Percentiles rank a stretch among this genome's conserved stretches.
phyloP scores from a whole-genome alignment of 2,329 filamentous ascomycete genomes.

The Ceratocystiopsis brevicomis region DNA sequence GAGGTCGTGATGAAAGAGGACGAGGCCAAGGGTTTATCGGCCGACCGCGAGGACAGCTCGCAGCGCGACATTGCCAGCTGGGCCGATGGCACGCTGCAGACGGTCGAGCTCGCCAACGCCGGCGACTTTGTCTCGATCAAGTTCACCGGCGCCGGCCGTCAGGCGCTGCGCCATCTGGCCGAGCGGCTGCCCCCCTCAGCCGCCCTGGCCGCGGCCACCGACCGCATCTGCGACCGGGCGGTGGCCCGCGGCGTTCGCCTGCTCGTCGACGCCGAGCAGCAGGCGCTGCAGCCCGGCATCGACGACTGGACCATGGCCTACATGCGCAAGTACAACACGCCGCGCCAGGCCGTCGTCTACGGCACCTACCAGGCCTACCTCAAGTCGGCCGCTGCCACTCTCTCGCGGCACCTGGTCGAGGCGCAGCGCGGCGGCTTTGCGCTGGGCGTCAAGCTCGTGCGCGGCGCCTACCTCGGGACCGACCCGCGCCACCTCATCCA shows the following conservation, averaged over 20 bases:
- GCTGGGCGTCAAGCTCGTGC: constrained; percentile 56
- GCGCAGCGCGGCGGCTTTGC: constrained; percentile 43
- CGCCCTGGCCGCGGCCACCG: constrained; percentile 49
- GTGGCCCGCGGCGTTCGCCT: constrained; percentile 49
- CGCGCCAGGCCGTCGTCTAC: constrained; percentile 51
- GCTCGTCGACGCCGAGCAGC: constrained; percentile 75
- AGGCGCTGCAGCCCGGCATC: constrained; percentile 58
- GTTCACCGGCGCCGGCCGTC: constrained; percentile 66
- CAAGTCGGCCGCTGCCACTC: constrained; percentile 37
- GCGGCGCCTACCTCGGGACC: constrained; percentile 53
- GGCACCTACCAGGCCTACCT: constrained; percentile 66
- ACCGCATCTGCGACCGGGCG: constrained; percentile 56
- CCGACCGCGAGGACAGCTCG: constrained; percentile 26
- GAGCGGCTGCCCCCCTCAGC: constrained; percentile 42
- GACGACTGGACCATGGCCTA: constrained; percentile 64
- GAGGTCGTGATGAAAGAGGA: constrained; percentile 54
- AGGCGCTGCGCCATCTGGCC: constrained; percentile 49
- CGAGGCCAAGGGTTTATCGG: constrained; percentile 26
- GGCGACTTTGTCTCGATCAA: constrained; percentile 50
- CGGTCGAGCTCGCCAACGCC: constrained; percentile 52
- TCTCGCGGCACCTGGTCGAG: constrained; percentile 39
- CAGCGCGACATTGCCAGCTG: constrained; percentile 48
- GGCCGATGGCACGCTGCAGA: constrained; percentile 56
- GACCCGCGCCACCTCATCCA: constrained; percentile 54
- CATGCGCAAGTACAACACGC: constrained; percentile 55